Evolutionary conservation across 2,329 filamentous ascomycete species (phyloP), one percentile per base, ranked within the genome.

Genomic region (Graphilbum ipis-grandicollis): DNA sequence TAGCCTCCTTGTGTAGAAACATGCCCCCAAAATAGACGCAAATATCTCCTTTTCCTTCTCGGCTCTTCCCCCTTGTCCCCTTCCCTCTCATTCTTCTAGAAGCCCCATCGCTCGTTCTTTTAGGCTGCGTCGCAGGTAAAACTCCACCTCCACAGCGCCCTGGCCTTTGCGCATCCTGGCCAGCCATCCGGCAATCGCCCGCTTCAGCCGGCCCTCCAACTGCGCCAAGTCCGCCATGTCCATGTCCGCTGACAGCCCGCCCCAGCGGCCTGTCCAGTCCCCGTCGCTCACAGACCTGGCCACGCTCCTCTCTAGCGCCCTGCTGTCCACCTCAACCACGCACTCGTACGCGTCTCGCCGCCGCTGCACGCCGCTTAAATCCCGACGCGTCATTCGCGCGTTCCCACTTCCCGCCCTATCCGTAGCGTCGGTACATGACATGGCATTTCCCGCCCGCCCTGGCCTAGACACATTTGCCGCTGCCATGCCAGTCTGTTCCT

Each of bases 61-160:
- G 8, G 23, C 23, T 8, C 12, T 8, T 25, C 23, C 23, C 23
- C 10, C 26, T 28, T 23, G 21, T 5, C 6, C 14, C 9, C 8
- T 28, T 13, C 10, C 5, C 14, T n/a, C 5, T 28, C 12, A 12
- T 28, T 13, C 26, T 28, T 13, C 5, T 28, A 28, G 26, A 28
- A 9, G 8, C 9, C 26, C 8, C 5, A 13, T 13, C 9, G 14
- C 37, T 37, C 39, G 21, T 29, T 31, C 34, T 36, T 41, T 41
- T 15, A 46, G 19, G 14, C 39, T 36, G 19, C 35, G 40, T 5
- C 36, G n/a, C 14, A 44, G 29, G 26, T 44, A 42, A 5, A 44
- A 33, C 29, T 44, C 43, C 7, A 44, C 34, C 21, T 41, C 22
- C 4, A 39, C 32, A 9, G 34, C 19, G 26, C 34, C 34, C 21